Conservation (phyloP, 2,329 filamentous ascomycete genomes). For the Cytospora chrysosperma region DNA sequence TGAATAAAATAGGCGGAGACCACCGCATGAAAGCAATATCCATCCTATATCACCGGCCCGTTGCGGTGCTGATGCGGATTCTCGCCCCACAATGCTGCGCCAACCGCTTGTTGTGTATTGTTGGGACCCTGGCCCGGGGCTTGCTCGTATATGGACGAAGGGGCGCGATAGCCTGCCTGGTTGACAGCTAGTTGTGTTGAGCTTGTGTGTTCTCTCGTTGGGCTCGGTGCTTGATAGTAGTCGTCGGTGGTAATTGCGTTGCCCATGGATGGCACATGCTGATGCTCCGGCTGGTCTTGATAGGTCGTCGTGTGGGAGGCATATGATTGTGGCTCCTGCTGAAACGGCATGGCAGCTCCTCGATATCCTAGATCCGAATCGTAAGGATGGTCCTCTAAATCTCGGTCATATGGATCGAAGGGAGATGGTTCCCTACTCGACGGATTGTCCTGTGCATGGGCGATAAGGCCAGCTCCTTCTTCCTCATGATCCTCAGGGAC, state of each 20-base stretch:
- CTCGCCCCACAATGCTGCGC: constrained; percentile 36
- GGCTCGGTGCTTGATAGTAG: constrained; percentile 8
- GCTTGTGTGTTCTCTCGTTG: constrained; percentile 5
- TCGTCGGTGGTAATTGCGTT: constrained; percentile 12
- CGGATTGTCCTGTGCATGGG: constrained; percentile 38
- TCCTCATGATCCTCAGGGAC: constrained; percentile 26
- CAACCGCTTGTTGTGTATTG: constrained; percentile 34
- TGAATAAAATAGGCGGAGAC: background rate
- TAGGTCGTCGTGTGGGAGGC: constrained; percentile 11
- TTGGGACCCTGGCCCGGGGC: constrained; percentile 27
- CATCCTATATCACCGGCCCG: constrained; percentile 19
- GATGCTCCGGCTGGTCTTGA: constrained; percentile 2
- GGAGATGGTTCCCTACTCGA: constrained; percentile 19
- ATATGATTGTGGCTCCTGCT: constrained; percentile 8
- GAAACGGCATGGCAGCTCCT: constrained; percentile 14
- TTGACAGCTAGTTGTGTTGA: constrained; percentile 24
- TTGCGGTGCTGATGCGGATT: constrained; percentile 19
- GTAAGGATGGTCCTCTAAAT: constrained; percentile 24
- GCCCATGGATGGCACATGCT: background rate
- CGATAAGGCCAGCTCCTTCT: constrained; percentile 34
- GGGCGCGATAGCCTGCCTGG: constrained; percentile 14
- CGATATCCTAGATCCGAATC: constrained; percentile 23
- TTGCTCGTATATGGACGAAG: background rate
- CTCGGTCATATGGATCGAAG: constrained; percentile 22
- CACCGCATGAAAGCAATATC: background rate